Evolutionary conservation across 2,329 filamentous ascomycete genomes (phyloP).

Genomic region (Cercospora sp.): DNA sequence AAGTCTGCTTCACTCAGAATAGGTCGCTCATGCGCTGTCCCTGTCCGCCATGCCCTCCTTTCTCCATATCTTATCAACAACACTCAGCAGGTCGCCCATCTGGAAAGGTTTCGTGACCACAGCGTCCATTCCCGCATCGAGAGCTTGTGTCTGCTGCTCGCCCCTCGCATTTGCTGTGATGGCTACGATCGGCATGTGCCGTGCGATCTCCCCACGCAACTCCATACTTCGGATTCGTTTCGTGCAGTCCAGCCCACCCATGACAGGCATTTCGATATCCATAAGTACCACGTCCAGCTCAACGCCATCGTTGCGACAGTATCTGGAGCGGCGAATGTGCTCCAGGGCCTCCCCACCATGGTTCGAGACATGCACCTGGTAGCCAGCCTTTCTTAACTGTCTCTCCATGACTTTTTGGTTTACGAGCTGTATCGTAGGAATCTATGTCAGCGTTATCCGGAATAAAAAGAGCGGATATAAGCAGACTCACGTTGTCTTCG

Average conservation of each 20-base stretch:
- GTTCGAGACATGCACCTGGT: constrained; percentile 29
- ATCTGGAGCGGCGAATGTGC: constrained; percentile 20
- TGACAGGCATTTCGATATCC: constrained; percentile 39
- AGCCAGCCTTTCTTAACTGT: constrained; percentile 29
- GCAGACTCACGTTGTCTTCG: constrained; percentile 50
- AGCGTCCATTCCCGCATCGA: constrained; percentile 73
- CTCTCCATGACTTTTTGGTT: constrained; percentile 35
- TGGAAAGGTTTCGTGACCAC: constrained; percentile 34
- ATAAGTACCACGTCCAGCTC: constrained; percentile 33
- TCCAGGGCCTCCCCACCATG: constrained; percentile 37
- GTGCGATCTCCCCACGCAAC: constrained; percentile 50
- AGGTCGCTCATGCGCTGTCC: background rate
- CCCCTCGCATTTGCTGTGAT: constrained; percentile 70
- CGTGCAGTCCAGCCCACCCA: constrained; percentile 36
- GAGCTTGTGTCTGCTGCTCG: constrained; percentile 60
- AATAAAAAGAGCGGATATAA: constrained; percentile 65
- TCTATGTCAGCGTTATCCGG: background rate
- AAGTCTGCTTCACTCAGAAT: background rate
- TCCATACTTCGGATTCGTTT: constrained; percentile 26
- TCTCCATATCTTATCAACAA: constrained; percentile 41
- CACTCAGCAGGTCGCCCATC: constrained; percentile 48
- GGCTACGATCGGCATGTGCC: constrained; percentile 70
- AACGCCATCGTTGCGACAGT: constrained; percentile 3
- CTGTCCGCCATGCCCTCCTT: background rate
- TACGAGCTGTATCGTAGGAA: constrained; percentile 54